phyloP scores from a whole-genome alignment of 2,329 filamentous ascomycete species.

The Didymella pomorum region DNA sequence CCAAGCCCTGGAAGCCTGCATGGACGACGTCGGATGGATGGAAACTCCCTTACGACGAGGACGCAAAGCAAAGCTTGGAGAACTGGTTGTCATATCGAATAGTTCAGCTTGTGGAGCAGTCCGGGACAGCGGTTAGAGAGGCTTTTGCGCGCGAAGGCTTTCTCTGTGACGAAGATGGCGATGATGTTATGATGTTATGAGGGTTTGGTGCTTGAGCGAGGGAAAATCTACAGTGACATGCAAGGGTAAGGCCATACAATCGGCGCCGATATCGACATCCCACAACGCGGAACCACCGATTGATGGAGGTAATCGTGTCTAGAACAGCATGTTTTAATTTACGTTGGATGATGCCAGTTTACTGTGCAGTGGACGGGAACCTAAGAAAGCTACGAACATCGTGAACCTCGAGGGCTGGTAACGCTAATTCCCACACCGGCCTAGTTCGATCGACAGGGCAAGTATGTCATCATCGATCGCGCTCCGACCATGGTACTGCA shows the following conservation, averaged over 20 bases:
- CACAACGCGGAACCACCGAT: not conserved
- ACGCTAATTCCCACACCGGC: slow-evolving; percentile 2
- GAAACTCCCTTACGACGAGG: not conserved
- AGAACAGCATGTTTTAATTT: not conserved
- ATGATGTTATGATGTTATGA: not conserved
- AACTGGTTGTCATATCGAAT: not conserved
- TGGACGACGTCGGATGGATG: slow-evolving; percentile 6
- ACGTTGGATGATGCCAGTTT: not conserved
- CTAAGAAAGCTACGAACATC: not conserved
- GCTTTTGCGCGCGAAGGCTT: not conserved
- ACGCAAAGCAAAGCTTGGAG: not conserved
- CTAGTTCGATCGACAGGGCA: slow-evolving; percentile 33
- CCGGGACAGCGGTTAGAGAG: not conserved
- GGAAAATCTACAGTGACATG: not conserved
- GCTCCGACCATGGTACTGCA: slow-evolving; percentile 21
- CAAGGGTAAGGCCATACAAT: not conserved
- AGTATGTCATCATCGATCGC: slow-evolving; percentile 47
- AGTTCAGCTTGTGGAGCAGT: not conserved
- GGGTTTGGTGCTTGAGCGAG: not conserved
- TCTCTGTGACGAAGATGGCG: not conserved
- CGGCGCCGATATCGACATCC: not conserved
- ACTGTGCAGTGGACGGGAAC: not conserved
- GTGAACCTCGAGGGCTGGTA: not conserved
- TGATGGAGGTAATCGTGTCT: not conserved
- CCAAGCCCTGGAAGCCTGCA: not conserved